Evolutionary conservation across 164 flowering plant species (phyloP), one percentile per base, ranked within the genome.

Genomic region (Macadamia tetraphylla): DNA sequence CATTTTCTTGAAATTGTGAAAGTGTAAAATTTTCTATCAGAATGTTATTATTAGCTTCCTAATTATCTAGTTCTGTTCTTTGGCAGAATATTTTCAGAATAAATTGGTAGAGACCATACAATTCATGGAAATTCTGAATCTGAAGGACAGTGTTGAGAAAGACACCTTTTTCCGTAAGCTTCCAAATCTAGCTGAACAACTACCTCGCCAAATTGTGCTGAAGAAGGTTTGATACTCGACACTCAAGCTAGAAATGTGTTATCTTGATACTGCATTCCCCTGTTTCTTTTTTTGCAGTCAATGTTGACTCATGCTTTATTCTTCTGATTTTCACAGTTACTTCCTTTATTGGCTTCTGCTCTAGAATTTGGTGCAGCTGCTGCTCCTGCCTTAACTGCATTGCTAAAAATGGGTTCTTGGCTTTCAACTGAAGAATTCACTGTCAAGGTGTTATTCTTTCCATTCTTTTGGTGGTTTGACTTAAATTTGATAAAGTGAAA

Each of bases 361-460:
- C 83, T 95, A 69, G 99, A 92, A 79, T 95, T 89, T 85, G 97
- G 99, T 71, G 91, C 99, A 75, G 99, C 98, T 80, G 89, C 86
- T 76, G 96, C 99, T 68, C 97, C 96, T 81, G 99, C 97, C 53
- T 81, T 95, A 83, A 84, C 92, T 57, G 94, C 99, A 67, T 70
- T 95, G 61, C 74, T 95, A 79, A 95, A 95, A 79, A 84, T 95
- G 96, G 97, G 96, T 55, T 88, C 97, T 58, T 92, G 99, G 97
- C 88, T 92, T 72, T 81, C 98, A 1, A 9, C 89, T 62, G 98
- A 92, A 70, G 99, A 95, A 62, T 92, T 87, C 72, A 76, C 67
- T 76, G 72, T 69, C 58, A 92, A 92, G 98, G 98, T 95, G 11
- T 58, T 68, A 51, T 49, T 68, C 67, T 53, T 68, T 64, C 6